Percentiles rank a stretch among this genome's conserved stretches.
Evolutionary conservation across 768 basidiomycete species (phyloP).

Genomic region (Cubamyces lactineus): DNA sequence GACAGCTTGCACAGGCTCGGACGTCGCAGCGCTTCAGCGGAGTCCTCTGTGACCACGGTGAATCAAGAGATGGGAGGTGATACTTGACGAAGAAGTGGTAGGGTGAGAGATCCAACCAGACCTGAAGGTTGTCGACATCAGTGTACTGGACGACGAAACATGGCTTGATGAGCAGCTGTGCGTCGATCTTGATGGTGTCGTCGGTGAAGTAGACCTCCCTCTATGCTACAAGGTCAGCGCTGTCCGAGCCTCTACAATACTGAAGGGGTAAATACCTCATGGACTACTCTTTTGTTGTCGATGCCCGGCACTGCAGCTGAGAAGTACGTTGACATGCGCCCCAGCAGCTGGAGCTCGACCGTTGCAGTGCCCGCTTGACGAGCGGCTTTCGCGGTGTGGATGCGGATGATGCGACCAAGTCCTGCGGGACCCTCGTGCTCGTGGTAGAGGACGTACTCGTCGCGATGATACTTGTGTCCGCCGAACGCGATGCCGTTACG

Average conservation of each 20-base stretch:
- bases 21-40: slow-evolving; percentile 42
- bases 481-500: slow-evolving; percentile 48
- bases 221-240: slow-evolving; percentile 37
- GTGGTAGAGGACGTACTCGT: slow-evolving; percentile 61
- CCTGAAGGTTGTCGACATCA: slow-evolving; percentile 32
- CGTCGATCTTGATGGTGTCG: slow-evolving; percentile 39
- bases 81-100: slow-evolving; percentile 63
- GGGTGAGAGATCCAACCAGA: slow-evolving; percentile 56
- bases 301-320: no score
- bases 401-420: slow-evolving; percentile 54
- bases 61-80: slow-evolving; percentile 45
- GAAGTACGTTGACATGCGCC: slow-evolving; percentile 37
- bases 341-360: slow-evolving; percentile 44
- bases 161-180: slow-evolving; percentile 47
- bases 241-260: background rate
- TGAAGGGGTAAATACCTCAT: slow-evolving; percentile 52
- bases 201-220: slow-evolving; percentile 65
- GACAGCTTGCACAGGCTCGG: slow-evolving; percentile 51
- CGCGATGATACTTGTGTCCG: slow-evolving; percentile 55
- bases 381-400: slow-evolving; percentile 31
- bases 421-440: slow-evolving; percentile 51
- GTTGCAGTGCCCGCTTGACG: slow-evolving; percentile 22
- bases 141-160: slow-evolving; percentile 36
- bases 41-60: slow-evolving; percentile 44
- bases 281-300: slow-evolving; percentile 38